Base-by-base conservation (phyloP, 2,329 filamentous ascomycete species). In the Penicillium janthinellum region DNA sequence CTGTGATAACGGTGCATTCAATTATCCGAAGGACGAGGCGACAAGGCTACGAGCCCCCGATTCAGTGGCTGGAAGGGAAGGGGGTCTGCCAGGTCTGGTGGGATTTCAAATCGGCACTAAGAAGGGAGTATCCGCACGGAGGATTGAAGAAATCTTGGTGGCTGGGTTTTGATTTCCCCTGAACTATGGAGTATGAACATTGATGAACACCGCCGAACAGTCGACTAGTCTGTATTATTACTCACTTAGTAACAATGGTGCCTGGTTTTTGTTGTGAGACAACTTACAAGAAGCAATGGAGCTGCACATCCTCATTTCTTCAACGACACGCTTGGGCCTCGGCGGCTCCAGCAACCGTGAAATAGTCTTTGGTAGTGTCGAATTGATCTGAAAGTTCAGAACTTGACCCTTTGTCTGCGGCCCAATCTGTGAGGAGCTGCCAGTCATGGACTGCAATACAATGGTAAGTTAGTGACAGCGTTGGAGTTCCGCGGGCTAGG, bases 301-400 rank as follows among this genome's bases (percentile, higher is more conserved):
- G 14, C 52, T 57, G 54, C 54, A 50, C 54, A 57, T 57, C 54
- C 54, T 51, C 37, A 57, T 57, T 44, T 57, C 54, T 34, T 38
- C 51, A 12, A 15, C 17, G 15, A 31, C 4, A 22, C 49, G 22
- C 49, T 47, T 31, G 47, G 47, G 31, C 47, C 47, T 31, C 22
- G 22, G 44, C 47, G 47, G 31, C 47, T 49, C 47, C 28, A 31
- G 44, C 15, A 31, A 15, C 44, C 44, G 25, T 14, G 44, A 31
- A 47, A 47, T 47, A 47, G 44, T 47, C 44, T 47, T 47, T 25
- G 44, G 44, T 47, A 47, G 44, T 47, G 44, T 25, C 44, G 25
- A 31, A 31, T 47, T 6, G 22, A n/a, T 47, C 44, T 47, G 44
- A 47, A 47, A 34, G 17, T 48, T 48, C 45, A 35, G 45, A 4